Base-by-base conservation (phyloP, 2,329 filamentous ascomycete genomes). In the Fusarium humuli region DNA sequence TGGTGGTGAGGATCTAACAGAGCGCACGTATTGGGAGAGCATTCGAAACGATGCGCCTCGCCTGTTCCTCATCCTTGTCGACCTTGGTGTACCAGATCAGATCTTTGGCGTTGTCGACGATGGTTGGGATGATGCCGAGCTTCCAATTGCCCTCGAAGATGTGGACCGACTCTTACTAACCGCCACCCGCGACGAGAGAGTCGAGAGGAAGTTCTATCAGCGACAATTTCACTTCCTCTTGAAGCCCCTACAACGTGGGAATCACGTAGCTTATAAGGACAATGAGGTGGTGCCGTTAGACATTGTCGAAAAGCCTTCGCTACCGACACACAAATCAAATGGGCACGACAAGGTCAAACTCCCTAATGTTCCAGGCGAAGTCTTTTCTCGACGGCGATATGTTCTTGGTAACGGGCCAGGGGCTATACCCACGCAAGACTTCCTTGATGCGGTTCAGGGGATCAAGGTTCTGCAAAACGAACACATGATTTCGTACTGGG, bases 1-100 rank as follows among this genome's bases (percentile, higher is more conserved):
- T 77, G 91, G 91, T 30, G 73, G 69, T 47, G 89, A 90, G 72
- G 88, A 88, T 58, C 79, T 88, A 60, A 93, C 91, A 6, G 89
- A 93, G 77, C 87, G 90, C 67, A 93, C 91, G 2, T 94, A 94
- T 77, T 90, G 91, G 83, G 91, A 94, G 76, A 93, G 91, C 90
- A 93, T 94, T 61, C 81, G 91, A 48, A 82, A 87, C 58, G 90
- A 90, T 72, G 90, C 90, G 9, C 90, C 89, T 74, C 85, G 89
- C 48, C 83, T 94, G 41, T 94, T 94, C 74, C 82, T 94, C 48
- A 89, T 93, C 41, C 82, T 94, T 27, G 84, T 89, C 57, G 91
- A 94, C 73, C 82, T 93, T 25, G 90, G 89, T 32, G 84, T 91
- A 13, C 87, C 91, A 1, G 90, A 92, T 72, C 90, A 91, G 77